Evolutionary conservation across 345 rosid species (phyloP), one percentile per base, ranked within the genome.

Genomic region (Zanthoxylum bungeanum): DNA sequence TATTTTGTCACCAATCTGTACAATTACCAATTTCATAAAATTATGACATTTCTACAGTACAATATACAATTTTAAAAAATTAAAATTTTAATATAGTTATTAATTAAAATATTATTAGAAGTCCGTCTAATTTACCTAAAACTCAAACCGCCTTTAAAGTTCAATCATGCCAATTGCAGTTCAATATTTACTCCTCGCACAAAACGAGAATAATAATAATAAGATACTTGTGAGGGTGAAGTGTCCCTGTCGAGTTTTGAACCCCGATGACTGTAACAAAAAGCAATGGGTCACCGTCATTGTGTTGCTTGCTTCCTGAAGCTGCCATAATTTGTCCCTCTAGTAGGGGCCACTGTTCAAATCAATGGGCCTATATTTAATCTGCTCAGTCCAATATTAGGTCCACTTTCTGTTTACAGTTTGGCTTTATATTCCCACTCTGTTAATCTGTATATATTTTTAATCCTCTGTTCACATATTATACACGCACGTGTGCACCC

Each of bases 331-430:
- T 28, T n/a, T 40, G 53, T 39, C 72, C 21, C 53, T 56, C n/a
- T 5, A 0, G 56, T 58, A 10, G 56, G 65, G 46, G 25, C 64
- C 44, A 4, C 31, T 8, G 17, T 44, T 30, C 53, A 19, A 68
- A 53, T 28, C 19, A 19, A 19, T n/a, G 28, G 72, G 39, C 72
- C 62, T 10, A 25, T n/a, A 2, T 36, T 4, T 27, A 6, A 1
- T 17, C 36, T 14, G 49, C 49, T 44, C 55, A 47, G 65, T 74
- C 61, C 50, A 69, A 17, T 1, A 16, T 24, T 17, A 66, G 76
- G 75, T 77, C 77, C 82, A 67, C 74, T 71, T 19, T 14, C 37
- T 25, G 51, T 27, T 27, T 19, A 27, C 37, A 2, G 52, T n/a
- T 46, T 30, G 37, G 2, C 1, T 16, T 6, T 27, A 11, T 47